Conservation (phyloP, 768 basidiomycete genomes). For the Hygrophoropsis aurantiaca region DNA sequence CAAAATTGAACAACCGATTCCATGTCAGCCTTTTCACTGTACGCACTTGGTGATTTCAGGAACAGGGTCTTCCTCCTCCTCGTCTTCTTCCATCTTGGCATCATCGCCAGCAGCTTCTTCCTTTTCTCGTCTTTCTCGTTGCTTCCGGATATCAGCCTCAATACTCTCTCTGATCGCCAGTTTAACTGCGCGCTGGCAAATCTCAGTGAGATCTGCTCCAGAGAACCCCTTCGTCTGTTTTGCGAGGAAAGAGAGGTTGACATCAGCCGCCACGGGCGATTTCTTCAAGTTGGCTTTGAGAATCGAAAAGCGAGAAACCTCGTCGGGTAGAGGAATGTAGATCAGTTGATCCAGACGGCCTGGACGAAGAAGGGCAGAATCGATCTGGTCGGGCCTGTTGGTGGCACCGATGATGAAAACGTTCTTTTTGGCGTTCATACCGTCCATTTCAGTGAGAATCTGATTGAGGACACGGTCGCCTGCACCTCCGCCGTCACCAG, state of each 20-base stretch:
- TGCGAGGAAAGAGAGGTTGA: slow-evolving; percentile 83
- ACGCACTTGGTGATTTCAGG: slow-evolving; percentile 77
- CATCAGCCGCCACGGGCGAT: slow-evolving; percentile 79
- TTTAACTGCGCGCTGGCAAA: slow-evolving; percentile 97
- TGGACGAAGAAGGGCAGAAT: slow-evolving; percentile 89
- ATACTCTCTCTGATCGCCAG: slow-evolving; percentile 95
- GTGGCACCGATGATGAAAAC: slow-evolving; percentile 98
- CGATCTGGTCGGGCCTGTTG: slow-evolving; percentile 95
- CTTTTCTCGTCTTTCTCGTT: slow-evolving; percentile 77
- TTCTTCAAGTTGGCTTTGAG: slow-evolving; percentile 90
- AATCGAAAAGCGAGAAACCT: slow-evolving; percentile 86
- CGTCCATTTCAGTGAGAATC: slow-evolving; percentile 97
- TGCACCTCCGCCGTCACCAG: slow-evolving; percentile 93
- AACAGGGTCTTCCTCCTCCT: slow-evolving; percentile 82
- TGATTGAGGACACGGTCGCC: slow-evolving; percentile 98
- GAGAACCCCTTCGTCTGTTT: slow-evolving; percentile 97
- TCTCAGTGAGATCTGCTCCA: slow-evolving; percentile 99
- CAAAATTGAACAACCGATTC: neutral
- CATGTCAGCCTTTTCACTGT: neutral
- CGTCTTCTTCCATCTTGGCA: slow-evolving; percentile 70
- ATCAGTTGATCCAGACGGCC: slow-evolving; percentile 99
- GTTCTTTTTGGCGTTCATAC: slow-evolving; percentile 98
- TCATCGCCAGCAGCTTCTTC: slow-evolving; percentile 75
- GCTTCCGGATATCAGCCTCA: slow-evolving; percentile 80
- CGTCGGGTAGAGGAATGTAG: slow-evolving; percentile 98